Conservation (phyloP, 2,329 filamentous ascomycete species). For the Colletotrichum incanum region DNA sequence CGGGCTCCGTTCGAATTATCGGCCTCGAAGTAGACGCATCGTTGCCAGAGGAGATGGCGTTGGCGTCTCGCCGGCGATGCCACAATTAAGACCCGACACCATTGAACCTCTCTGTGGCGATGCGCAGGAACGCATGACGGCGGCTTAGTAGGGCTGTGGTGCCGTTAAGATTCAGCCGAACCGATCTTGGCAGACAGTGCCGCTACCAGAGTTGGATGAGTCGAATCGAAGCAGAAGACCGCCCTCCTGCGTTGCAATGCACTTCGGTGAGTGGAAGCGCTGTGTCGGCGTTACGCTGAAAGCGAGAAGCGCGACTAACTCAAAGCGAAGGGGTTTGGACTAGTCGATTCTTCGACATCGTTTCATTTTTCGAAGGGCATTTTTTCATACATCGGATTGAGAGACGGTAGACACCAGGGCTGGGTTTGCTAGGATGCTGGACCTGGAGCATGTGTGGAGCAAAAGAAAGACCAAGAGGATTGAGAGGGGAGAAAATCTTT, state of each 20-base stretch:
- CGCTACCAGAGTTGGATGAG: not conserved
- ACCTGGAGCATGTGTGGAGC: not conserved
- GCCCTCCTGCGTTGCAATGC: not conserved
- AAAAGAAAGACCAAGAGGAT: not conserved
- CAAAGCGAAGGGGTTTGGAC: not conserved
- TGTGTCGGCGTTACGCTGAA: not conserved
- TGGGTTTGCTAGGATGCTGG: not conserved
- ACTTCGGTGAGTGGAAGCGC: not conserved
- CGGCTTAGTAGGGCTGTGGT: slow-evolving; percentile 5
- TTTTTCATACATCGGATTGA: not conserved
- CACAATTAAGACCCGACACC: not conserved
- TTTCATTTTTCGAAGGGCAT: not conserved
- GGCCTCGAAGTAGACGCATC: slow-evolving; percentile 7
- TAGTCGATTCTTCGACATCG: not conserved
- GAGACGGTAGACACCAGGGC: not conserved
- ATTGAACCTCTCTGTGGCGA: not conserved
- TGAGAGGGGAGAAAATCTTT: not conserved
- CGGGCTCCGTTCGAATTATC: not conserved
- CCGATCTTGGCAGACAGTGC: slow-evolving; percentile 9
- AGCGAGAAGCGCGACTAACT: not conserved
- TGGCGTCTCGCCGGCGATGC: slow-evolving; percentile 18
- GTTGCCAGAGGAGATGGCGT: slow-evolving; percentile 1
- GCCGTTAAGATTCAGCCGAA: not conserved
- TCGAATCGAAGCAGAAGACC: not conserved
- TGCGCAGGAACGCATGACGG: not conserved